Evolutionary conservation across 163 green algal species (phyloP).

Genomic region (Volvox carteri): DNA sequence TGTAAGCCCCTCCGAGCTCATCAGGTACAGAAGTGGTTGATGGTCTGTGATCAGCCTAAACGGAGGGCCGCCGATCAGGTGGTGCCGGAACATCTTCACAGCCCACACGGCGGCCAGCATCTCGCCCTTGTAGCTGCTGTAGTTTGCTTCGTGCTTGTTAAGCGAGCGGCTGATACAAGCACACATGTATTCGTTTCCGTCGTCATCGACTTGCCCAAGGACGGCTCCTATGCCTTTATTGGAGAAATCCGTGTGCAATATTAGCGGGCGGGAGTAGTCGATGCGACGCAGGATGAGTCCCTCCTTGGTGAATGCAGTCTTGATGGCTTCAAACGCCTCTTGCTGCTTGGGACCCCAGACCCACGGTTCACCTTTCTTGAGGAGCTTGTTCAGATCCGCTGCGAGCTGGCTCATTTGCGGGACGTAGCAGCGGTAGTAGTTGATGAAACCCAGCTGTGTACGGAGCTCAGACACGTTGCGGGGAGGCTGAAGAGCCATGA

Average conservation of each 20-base stretch:
- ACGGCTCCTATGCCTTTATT: conserved; percentile 48
- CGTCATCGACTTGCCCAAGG: conserved; percentile 47
- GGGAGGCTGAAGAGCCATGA: conserved; percentile 21
- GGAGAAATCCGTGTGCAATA: conserved; percentile 61
- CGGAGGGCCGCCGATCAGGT: conserved; percentile 52
- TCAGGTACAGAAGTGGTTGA: conserved; percentile 62
- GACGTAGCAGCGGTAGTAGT: conserved; percentile 54
- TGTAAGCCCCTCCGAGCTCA: conserved; percentile 52
- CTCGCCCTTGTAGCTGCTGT: conserved; percentile 61
- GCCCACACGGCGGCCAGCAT: conserved; percentile 57
- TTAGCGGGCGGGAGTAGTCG: conserved; percentile 41
- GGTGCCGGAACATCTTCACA: conserved; percentile 51
- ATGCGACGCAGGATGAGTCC: conserved; percentile 13
- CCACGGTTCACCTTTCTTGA: conserved; percentile 24
- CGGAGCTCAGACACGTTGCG: conserved; percentile 43
- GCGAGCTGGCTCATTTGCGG: conserved; percentile 16
- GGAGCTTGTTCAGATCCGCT: conserved; percentile 26
- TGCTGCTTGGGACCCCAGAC: conserved; percentile 19
- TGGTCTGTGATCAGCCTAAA: conserved; percentile 65
- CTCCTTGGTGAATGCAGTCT: not conserved
- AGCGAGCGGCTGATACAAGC: conserved; percentile 57
- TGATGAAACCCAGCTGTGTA: conserved; percentile 39
- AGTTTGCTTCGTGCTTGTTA: conserved; percentile 60
- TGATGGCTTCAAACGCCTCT: conserved; percentile 18
- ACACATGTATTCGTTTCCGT: conserved; percentile 59